Base-by-base conservation (phyloP, 2,329 filamentous ascomycete genomes). In the Alternaria infectoria region DNA sequence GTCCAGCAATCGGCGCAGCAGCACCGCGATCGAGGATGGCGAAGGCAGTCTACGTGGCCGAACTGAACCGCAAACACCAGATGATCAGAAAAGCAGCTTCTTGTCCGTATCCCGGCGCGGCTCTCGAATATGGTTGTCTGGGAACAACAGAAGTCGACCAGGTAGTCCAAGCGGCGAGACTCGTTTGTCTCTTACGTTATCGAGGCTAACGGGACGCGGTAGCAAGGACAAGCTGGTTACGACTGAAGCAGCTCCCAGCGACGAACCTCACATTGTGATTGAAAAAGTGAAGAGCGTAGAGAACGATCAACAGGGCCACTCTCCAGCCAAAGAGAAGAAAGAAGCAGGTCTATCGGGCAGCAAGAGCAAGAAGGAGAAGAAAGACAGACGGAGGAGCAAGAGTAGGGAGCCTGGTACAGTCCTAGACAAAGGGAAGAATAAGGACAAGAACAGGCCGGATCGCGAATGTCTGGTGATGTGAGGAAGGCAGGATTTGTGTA, bases 401-500 rank as follows among this genome's bases (percentile, higher is more conserved):
- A 79, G 77, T 32, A 77, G 79, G 57, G 81, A 83, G 15, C 70
- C 81, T 40, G 59, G 75, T 72, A 74, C 78, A 10, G 45, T 19
- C 57, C 54, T 72, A 25, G 71, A 69, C n/a, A 79, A 77, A 61
- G 65, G 68, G 36, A 71, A 69, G 59, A 51, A 66, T 13, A 78
- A 75, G 54, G 67, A 67, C 17, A 75, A 74, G 65, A 71, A 66
- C 56, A 69, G 77, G 30, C 81, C 81, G 25, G 81, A 83, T 55
- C 68, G 82, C 36, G 82, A 84, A 62, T 84, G 82, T 66, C 61
- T 74, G 54, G 70, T 83, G 9, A 83, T 83, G 82, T 84, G 70
- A 76, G n/a, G 36, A 65, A 63, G 23, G 67, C 17, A 64, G 5
- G 28, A 8, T 25, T 54, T 57, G 23, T 55, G 54, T 51, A 44